These are phyloP conservation scores for Mycena floridula DNA, from an alignment of 768 basidiomycete genomes.

Conservation along the genomic window DNA sequence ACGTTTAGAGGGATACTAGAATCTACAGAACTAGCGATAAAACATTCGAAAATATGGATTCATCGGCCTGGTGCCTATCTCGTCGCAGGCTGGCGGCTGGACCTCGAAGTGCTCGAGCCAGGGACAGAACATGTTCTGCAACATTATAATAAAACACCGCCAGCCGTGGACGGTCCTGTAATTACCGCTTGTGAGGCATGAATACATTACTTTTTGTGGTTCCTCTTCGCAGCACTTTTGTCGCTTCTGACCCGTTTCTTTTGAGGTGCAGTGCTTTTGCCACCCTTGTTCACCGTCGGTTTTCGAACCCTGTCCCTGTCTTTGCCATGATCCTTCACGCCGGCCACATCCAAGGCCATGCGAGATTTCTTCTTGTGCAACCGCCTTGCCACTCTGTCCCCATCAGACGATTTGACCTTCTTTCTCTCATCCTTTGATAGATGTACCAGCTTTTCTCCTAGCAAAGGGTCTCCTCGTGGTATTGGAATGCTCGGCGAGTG, in stretches of 20 bases:
- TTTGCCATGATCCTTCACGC: conserved; percentile 29
- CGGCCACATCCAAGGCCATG: conserved; percentile 29
- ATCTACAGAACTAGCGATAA: conserved; percentile 36
- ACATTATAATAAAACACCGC: neutral
- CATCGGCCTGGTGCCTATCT: conserved; percentile 58
- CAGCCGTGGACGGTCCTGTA: neutral
- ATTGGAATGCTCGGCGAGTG: conserved; percentile 23
- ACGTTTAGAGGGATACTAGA: conserved; percentile 54
- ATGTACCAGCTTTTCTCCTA: conserved; percentile 73
- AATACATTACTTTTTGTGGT: conserved; percentile 30
- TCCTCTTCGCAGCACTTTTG: conserved; percentile 46
- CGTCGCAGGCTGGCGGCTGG: conserved; percentile 63
- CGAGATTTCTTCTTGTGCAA: conserved; percentile 87
- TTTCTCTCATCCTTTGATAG: conserved; percentile 86
- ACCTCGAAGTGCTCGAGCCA: conserved; percentile 53
- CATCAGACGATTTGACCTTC: conserved; percentile 69
- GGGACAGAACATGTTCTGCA: neutral
- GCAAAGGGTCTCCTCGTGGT: conserved; percentile 76
- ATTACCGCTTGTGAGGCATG: neutral
- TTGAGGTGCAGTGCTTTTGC: conserved; percentile 4
- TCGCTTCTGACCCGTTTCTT: conserved; percentile 44
- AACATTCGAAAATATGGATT: conserved; percentile 54
- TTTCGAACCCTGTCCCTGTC: conserved; percentile 46
- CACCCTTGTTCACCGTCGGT: conserved; percentile 17
- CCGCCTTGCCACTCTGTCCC: conserved; percentile 75